Evolutionary conservation across 768 basidiomycete species (phyloP).

Genomic region (Suillus americanus): DNA sequence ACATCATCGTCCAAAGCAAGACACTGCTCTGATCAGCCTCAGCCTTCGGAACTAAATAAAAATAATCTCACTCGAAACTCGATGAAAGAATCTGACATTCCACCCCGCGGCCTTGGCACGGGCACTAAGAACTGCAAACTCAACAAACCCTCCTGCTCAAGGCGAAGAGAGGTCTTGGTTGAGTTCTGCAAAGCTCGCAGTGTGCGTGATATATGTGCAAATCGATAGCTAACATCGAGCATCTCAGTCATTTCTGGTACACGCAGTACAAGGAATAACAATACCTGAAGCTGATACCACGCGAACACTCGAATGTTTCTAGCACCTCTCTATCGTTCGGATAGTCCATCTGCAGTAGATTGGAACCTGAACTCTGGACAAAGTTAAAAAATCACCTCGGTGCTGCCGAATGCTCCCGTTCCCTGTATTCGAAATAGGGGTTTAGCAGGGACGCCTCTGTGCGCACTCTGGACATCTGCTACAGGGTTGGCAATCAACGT

Average conservation of each 20-base stretch:
- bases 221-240: conserved; percentile 64
- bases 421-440: conserved; percentile 82
- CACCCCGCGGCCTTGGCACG: conserved; percentile 38
- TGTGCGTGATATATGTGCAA: conserved; percentile 71
- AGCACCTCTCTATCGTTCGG: conserved; percentile 90
- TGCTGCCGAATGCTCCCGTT: conserved; percentile 78
- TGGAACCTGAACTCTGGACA: not conserved
- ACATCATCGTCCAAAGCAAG: conserved; percentile 31
- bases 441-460: conserved; percentile 30
- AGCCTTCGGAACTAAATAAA: not conserved
- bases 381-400: conserved; percentile 54
- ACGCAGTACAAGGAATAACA: not conserved
- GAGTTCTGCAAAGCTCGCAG: conserved; percentile 78
- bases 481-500: conserved; percentile 80
- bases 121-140: conserved; percentile 92
- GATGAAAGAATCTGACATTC: conserved; percentile 66
- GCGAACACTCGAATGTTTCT: conserved; percentile 83
- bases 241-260: not conserved
- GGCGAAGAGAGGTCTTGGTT: conserved; percentile 85
- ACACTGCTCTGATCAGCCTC: conserved; percentile 24
- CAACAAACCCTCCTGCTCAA: conserved; percentile 78
- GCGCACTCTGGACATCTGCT: conserved; percentile 22
- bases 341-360: conserved; percentile 79
- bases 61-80: conserved; percentile 75
- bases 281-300: conserved; percentile 70